phyloP scores from a whole-genome alignment of 164 flowering plant genomes.

The Chloranthus sessilifolius region DNA sequence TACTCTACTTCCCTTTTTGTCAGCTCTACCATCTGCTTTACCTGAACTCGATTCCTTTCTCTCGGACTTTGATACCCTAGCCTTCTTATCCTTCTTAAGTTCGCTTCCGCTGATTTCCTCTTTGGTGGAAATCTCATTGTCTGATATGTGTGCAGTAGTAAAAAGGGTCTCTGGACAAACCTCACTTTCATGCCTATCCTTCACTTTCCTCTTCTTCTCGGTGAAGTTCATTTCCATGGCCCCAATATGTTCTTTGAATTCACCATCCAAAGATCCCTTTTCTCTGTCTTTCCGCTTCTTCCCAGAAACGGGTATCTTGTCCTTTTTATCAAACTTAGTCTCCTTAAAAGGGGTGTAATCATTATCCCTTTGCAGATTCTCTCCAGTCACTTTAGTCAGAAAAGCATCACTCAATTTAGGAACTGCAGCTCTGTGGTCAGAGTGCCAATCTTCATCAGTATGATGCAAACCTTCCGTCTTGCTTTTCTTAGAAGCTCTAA shows the following conservation, averaged over 20 bases:
- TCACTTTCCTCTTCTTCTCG: constrained; percentile 54
- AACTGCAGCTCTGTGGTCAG: constrained; percentile 26
- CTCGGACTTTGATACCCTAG: constrained; percentile 22
- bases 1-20: constrained; percentile 16
- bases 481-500: constrained; percentile 50
- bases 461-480: constrained; percentile 33
- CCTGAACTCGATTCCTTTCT: constrained; percentile 24
- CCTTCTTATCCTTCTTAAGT: constrained; percentile 31
- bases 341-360: constrained; percentile 22
- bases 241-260: constrained; percentile 10
- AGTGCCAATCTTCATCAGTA: constrained; percentile 29
- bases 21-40: constrained; percentile 24
- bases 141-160: constrained; percentile 13
- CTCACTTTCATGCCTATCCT: constrained; percentile 34
- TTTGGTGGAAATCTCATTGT: constrained; percentile 14
- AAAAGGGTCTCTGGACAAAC: constrained; percentile 11
- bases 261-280: constrained; percentile 24
- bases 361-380: constrained; percentile 24
- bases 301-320: constrained; percentile 16
- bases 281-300: constrained; percentile 26
- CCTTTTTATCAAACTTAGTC: constrained; percentile 17
- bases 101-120: constrained; percentile 33
- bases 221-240: constrained; percentile 19
- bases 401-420: constrained; percentile 21
- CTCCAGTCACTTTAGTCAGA: constrained; percentile 25